Base-by-base conservation (phyloP, 345 rosid genomes). In the Moricandia moricandioides region DNA sequence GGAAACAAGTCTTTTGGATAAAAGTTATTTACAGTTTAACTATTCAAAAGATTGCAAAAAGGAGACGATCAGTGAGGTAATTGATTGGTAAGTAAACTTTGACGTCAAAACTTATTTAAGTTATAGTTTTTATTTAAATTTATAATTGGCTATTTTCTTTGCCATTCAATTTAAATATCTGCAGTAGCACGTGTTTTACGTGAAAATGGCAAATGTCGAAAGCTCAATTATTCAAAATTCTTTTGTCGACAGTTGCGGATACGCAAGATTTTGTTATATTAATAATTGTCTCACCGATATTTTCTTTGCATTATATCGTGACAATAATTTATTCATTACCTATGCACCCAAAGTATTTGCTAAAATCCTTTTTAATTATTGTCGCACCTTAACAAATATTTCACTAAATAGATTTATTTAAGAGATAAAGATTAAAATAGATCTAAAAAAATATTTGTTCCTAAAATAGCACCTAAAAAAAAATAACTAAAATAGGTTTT, bases 121-220 rank as follows among this genome's bases (percentile, higher is more conserved):
- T 14, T 12, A 8, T 45, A 14, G 4, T 47, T 5, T 7, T n/a
- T 14, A 16, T 39, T 63, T 11, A 14, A 13, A 14, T 59, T 14
- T 63, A 54, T 62, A 31, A n/a, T 18, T 62, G 37, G 49, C 10
- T n/a, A 30, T 55, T 31, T 7, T 8, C 55, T 45, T 65, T 18
- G 26, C 70, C 67, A 71, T 1, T 14, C 72, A 29, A 14, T 29
- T 59, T 35, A 65, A 65, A 58, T 47, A 68, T 47, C 63, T 49
- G 51, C 77, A 58, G 77, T 51, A 37, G 71, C 81, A 78, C 81
- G 81, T 71, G 73, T 35, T 78, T 31, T 66, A 47, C 77, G 77
- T 78, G 81, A 71, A 59, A 0, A 59, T 37, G 21, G 51, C 72
- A 71, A 66, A 71, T 11, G 26, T 45, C 45, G 13, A 49, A 47